Evolutionary conservation across 805 yeast genomes (phyloP).

Genomic region (Metschnikowia similis): DNA sequence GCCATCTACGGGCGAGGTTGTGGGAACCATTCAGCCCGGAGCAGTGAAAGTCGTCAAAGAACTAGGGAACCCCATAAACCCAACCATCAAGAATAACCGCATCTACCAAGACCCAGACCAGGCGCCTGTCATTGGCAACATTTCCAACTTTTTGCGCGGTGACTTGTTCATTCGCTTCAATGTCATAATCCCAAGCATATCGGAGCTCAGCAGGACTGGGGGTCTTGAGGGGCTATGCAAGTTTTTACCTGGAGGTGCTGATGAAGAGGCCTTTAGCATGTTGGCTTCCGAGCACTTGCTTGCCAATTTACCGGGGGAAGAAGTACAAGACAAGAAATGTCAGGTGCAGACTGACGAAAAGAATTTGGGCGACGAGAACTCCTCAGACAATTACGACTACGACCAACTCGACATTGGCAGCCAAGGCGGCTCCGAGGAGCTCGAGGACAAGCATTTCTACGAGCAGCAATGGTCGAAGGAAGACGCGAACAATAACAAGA

Average conservation of each 20-base stretch:
- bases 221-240: constrained; percentile 19
- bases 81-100: constrained; percentile 19
- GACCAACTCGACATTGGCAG: constrained; percentile 14
- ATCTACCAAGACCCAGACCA: constrained; percentile 18
- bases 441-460: constrained; percentile 14
- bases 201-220: constrained; percentile 22
- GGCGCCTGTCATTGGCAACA: constrained; percentile 11
- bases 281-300: constrained; percentile 10
- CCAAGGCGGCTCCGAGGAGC: constrained; percentile 15
- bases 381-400: constrained; percentile 12
- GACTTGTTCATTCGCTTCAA: constrained; percentile 38
- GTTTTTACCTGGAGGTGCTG: constrained; percentile 16
- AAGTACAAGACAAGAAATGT: neutral
- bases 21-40: constrained; percentile 52
- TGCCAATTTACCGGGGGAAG: constrained; percentile 10
- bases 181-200: constrained; percentile 29
- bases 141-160: constrained; percentile 26
- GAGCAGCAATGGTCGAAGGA: constrained; percentile 14
- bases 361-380: constrained; percentile 3
- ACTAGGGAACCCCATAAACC: constrained; percentile 58
- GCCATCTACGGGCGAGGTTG: constrained; percentile 33
- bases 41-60: constrained; percentile 45
- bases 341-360: neutral
- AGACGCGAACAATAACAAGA: constrained; percentile 1
- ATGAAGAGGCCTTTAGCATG: constrained; percentile 5